Evolutionary conservation across 345 rosid genomes (phyloP).

Genomic region (Kernera saxatilis): DNA sequence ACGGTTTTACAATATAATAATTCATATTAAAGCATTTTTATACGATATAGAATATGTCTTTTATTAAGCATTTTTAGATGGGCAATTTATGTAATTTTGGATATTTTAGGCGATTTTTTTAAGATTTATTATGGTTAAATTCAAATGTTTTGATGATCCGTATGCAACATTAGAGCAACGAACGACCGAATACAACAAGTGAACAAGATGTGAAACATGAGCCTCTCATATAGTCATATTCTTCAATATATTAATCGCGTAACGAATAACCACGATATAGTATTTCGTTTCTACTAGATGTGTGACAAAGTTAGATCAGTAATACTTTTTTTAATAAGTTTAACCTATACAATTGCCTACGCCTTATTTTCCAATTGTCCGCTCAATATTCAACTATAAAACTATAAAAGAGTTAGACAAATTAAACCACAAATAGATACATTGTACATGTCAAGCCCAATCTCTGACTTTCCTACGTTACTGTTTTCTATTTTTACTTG

Average conservation of each 20-base stretch:
- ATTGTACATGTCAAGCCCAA: slow-evolving; percentile 10
- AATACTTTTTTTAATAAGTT: background rate
- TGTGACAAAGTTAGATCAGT: background rate
- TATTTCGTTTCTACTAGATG: background rate
- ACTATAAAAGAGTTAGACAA: background rate
- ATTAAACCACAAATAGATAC: background rate
- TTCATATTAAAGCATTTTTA: too few species aligned
- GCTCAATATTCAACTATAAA: background rate
- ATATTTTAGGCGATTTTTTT: background rate
- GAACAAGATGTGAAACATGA: background rate
- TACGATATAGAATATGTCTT: background rate
- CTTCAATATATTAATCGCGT: background rate
- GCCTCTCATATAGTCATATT: background rate
- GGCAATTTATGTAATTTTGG: background rate
- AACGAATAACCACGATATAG: background rate
- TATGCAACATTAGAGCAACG: background rate
- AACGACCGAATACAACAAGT: background rate
- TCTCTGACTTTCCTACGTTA: slow-evolving; percentile 15
- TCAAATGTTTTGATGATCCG: background rate
- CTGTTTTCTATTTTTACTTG: slow-evolving; percentile 6
- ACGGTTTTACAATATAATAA: background rate
- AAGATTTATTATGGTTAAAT: background rate
- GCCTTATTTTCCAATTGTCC: background rate
- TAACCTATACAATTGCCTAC: background rate
- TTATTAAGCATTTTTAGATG: background rate